Base-by-base conservation (phyloP, 768 basidiomycete genomes). In the Amanita jacksonii region DNA sequence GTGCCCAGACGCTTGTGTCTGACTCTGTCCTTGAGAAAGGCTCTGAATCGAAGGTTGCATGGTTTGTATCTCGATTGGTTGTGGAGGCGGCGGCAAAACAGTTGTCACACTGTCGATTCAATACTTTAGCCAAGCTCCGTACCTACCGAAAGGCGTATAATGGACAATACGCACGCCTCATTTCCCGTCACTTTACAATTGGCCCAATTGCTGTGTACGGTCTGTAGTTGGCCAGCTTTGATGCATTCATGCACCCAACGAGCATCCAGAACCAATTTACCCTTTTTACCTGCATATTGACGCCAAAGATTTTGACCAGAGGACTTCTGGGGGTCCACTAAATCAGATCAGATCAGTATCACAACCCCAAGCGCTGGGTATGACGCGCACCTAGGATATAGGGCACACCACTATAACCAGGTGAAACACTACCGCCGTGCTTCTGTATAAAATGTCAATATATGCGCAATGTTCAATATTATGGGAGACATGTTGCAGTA, bases 301-400 rank as follows among this genome's bases (percentile, higher is more conserved):
- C 84, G 75, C 60, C 76, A 88, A 3, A 91, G 60, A 54, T 79
- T 87, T 57, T 89, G 86, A 3, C 88, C 88, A 5, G 85, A 84
- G 41, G 76, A 69, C 52, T 81, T 84, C 52, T 78, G 73, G 3
- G 88, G 81, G 53, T 89, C 81, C 46, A 91, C 88, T 90, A 50
- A 30, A 53, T 47, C 47, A 43, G 51, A 48, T 43, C 36, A 41
- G 30, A 22, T 31, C 38, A 39, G 34, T 27, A 34, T 40, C 19
- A 36, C 10, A 30, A 9, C 8, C 33, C 13, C 27, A 24, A 24
- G 28, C 37, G 41, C 28, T 25, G 25, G 45, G 25, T 18, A 41
- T 43, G 38, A 25, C 47, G 64, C 76, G 46, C 52, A 85, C 86
- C 86, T 47, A 91, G 70, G 42, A 91, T 83, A 57, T 88, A 88